phyloP scores from a whole-genome alignment of 2,329 filamentous ascomycete species.

The Dothiorella sarmentorum region DNA sequence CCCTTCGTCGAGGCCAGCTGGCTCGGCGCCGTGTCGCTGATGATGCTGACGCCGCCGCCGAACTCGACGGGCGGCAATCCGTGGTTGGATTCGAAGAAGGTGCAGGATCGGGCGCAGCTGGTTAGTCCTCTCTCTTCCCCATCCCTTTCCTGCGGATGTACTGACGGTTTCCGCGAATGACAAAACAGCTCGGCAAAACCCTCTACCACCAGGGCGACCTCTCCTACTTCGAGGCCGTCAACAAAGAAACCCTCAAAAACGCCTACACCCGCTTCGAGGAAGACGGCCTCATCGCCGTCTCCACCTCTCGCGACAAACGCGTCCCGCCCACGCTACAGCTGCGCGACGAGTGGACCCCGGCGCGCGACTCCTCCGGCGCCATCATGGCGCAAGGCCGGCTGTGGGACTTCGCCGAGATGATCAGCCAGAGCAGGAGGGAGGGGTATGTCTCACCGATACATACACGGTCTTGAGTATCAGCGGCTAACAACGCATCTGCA shows the following conservation, averaged over 20 bases:
- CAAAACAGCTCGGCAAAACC: constrained; percentile 76
- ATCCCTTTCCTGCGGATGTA: no score
- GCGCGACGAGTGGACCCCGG: constrained; percentile 69
- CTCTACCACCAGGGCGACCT: constrained; percentile 96
- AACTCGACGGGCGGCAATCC: constrained; percentile 39
- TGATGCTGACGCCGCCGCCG: constrained; percentile 75
- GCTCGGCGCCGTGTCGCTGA: constrained; percentile 83
- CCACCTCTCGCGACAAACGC: constrained; percentile 62
- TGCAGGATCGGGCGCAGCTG: constrained; percentile 77
- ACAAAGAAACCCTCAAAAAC: constrained; percentile 96
- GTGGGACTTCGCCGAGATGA: constrained; percentile 89
- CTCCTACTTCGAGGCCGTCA: constrained; percentile 96
- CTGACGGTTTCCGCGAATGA: no score
- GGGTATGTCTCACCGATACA: constrained; percentile 50
- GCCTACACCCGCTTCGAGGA: constrained; percentile 84
- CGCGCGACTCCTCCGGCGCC: constrained; percentile 60
- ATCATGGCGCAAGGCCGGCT: constrained; percentile 70
- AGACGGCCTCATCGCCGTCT: constrained; percentile 78
- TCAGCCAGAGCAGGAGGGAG: constrained; percentile 77
- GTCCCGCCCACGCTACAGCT: constrained; percentile 63
- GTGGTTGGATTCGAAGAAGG: constrained; percentile 76
- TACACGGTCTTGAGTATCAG: no score
- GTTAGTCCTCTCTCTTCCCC: constrained; percentile 40
- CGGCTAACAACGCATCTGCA: constrained; percentile 22
- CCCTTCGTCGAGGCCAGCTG: constrained; percentile 94